A percentile compares a stretch with the other conserved stretches of the same genome.
phyloP scores from a whole-genome alignment of 345 rosid genomes.

The Syzygium aqueum region DNA sequence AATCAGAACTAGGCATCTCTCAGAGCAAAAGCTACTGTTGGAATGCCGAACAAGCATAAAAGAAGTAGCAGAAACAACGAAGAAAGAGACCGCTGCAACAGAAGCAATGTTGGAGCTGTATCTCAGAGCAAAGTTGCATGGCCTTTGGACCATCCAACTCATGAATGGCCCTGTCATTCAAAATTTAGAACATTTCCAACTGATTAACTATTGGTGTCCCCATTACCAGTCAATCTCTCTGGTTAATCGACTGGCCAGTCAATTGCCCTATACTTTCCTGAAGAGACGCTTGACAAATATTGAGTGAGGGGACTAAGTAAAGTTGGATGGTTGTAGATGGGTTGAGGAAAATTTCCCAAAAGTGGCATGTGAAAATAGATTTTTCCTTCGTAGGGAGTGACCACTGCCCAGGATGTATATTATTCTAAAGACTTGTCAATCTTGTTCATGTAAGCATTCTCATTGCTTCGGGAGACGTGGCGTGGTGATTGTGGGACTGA shows the following conservation, averaged over 20 bases:
- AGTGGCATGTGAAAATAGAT: no score
- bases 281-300: no score
- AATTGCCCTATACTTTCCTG: background rate
- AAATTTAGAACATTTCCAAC: background rate
- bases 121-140: background rate
- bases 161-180: background rate
- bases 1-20: background rate
- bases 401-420: background rate
- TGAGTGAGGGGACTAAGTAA: no score
- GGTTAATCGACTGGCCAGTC: no score
- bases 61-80: background rate
- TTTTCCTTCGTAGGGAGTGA: no score
- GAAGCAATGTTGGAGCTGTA: background rate
- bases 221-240: no score
- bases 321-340: no score
- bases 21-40: background rate
- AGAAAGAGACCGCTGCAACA: background rate
- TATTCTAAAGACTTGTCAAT: background rate
- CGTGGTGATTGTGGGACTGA: background rate
- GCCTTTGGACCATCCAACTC: background rate
- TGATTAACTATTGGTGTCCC: no score
- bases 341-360: no score
- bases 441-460: background rate
- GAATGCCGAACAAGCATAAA: background rate
- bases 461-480: background rate